These are phyloP conservation scores for Sporothrix curviconia DNA, from an alignment of 2,329 filamentous ascomycete genomes.

Conservation along the genomic window DNA sequence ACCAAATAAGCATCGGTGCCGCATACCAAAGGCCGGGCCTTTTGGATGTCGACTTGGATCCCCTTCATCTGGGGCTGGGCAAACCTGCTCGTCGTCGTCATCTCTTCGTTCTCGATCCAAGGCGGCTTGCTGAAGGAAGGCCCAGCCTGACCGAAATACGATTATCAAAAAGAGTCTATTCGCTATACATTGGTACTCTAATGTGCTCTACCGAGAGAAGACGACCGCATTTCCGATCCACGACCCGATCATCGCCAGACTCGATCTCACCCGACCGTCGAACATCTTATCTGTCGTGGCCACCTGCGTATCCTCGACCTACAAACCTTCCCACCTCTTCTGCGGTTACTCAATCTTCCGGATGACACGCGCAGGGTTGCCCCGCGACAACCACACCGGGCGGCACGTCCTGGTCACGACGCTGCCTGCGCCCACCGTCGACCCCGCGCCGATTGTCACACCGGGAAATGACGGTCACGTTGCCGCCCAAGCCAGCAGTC, in stretches of 20 bases:
- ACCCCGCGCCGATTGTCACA: constrained; percentile 69
- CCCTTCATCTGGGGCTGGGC: constrained; percentile 83
- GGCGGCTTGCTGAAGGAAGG: constrained; percentile 62
- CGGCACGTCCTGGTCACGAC: constrained; percentile 71
- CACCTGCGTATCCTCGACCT: not conserved
- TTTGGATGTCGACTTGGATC: constrained; percentile 90
- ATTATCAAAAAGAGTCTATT: no score
- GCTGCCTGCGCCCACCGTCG: constrained; percentile 70
- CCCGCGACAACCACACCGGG: constrained; percentile 56
- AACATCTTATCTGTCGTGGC: no score
- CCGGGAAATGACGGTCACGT: constrained; percentile 66
- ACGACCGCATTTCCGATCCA: no score
- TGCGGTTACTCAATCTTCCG: constrained; percentile 27
- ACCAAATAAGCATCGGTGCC: constrained; percentile 57
- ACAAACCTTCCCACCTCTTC: not conserved
- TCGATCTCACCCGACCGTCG: no score
- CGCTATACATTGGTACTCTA: no score
- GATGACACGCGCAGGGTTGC: constrained; percentile 60
- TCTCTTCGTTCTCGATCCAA: constrained; percentile 90
- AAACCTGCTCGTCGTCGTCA: constrained; percentile 72
- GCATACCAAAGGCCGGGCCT: constrained; percentile 77
- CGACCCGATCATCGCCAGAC: no score
- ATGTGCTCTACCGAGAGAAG: no score
- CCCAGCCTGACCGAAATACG: no score
- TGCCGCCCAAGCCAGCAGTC: constrained; percentile 77